Base-by-base conservation (phyloP, 2,329 filamentous ascomycete species). In the Calonectria leucothoes region DNA sequence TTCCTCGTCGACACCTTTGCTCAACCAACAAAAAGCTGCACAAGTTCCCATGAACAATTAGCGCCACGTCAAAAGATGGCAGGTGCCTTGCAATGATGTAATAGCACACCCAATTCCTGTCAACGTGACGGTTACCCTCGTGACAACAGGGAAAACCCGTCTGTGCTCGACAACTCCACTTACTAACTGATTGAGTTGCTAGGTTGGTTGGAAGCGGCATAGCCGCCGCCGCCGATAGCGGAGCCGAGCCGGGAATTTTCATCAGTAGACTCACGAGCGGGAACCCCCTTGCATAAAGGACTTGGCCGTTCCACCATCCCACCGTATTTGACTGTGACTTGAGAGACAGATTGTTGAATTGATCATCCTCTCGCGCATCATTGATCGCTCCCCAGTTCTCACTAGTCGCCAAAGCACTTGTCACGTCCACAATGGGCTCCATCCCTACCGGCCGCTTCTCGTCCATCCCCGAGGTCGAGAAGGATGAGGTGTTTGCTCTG, bases 401-500 rank as follows among this genome's bases (percentile, higher is more conserved):
- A 23, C 51, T 31, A 42, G 33, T 45, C 51, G 2, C n/a, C 39
- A 45, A 7, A 20, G n/a, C n/a, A n/a, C n/a, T n/a, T n/a, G n/a
- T 17, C 27, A n/a, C 42, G 33, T 63, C 42, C 63, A 63, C 15
- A 69, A 69, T 69, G 55, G 66, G 66, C 52, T 69, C 66, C 27
- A 63, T 69, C 45, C 66, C 66, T 5, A 42, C 31, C 39, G 42
- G 66, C 8, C 66, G 33, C 49, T 68, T 73, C 35, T 73, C 71
- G 11, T 57, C 71, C 17, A 35, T 73, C 11, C 71, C 67, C 23
- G 51, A 70, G 49, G 67, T 73, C 12, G 59, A 63, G 27, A 73
- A 55, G n/a, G 71, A 73, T 48, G 71, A 73, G 52, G 67, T 73
- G 42, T 73, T 74, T 59, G 66, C 48, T 33, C 20, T 74, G n/a